Conservation (phyloP, 2,329 filamentous ascomycete genomes). For the Epichloe gansuensis region DNA sequence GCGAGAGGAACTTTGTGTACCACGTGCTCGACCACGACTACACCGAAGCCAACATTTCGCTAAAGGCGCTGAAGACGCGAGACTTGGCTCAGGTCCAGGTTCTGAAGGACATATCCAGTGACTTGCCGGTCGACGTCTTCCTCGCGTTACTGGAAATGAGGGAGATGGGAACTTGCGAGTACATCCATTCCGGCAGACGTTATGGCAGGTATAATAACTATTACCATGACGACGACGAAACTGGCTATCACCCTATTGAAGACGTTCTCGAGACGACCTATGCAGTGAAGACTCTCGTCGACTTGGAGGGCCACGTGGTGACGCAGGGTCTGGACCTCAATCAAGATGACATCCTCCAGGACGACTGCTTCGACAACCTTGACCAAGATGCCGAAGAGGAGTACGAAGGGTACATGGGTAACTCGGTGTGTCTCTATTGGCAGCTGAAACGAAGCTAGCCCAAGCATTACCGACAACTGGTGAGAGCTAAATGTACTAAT, state of each 20-base stretch:
- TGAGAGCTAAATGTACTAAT: neutral
- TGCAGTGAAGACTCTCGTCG: constrained; percentile 14
- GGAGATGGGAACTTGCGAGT: constrained; percentile 11
- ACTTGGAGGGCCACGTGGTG: constrained; percentile 14
- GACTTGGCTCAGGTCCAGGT: constrained; percentile 16
- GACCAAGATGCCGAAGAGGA: constrained; percentile 9
- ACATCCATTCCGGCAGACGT: neutral
- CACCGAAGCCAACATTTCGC: constrained; percentile 19
- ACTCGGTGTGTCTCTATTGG: constrained; percentile 11
- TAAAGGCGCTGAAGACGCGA: constrained; percentile 13
- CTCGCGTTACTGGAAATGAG: constrained; percentile 19
- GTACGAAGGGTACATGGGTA: constrained; percentile 17
- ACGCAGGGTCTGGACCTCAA: constrained; percentile 8
- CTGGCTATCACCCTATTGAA: constrained; percentile 8
- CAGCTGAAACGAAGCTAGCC: neutral
- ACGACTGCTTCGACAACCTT: constrained; percentile 10
- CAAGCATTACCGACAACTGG: neutral
- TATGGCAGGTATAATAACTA: neutral
- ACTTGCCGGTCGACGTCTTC: constrained; percentile 19
- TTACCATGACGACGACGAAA: constrained; percentile 4
- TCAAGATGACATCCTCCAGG: constrained; percentile 12
- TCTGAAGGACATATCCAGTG: constrained; percentile 13
- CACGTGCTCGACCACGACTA: constrained; percentile 23
- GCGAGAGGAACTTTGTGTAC: constrained; percentile 11
- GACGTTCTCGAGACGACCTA: constrained; percentile 6